These are phyloP conservation scores for Mycothermus thermophilus DNA, from an alignment of 495 filamentous ascomycete genomes.

Conservation along the genomic window DNA sequence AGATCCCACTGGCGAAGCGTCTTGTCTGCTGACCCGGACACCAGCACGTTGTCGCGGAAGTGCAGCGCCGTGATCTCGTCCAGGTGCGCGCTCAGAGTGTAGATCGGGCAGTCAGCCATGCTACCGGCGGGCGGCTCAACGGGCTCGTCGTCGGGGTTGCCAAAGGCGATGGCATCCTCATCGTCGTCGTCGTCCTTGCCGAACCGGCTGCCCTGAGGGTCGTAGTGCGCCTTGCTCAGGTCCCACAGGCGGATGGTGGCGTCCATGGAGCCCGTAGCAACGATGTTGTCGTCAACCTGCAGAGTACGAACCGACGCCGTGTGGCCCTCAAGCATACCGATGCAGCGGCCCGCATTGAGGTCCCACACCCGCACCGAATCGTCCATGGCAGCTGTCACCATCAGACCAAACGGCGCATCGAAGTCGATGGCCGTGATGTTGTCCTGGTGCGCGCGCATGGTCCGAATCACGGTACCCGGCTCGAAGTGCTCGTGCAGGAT, in stretches of 20 bases:
- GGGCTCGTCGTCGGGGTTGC: constrained; percentile 44
- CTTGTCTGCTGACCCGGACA: constrained; percentile 95
- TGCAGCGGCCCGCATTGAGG: constrained; percentile 79
- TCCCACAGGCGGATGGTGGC: constrained; percentile 94
- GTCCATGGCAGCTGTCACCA: constrained; percentile 90
- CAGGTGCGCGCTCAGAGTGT: constrained; percentile 77
- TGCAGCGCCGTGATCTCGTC: constrained; percentile 90
- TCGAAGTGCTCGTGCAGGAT: constrained; percentile 93
- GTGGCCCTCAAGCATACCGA: constrained; percentile 82
- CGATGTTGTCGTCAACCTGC: constrained; percentile 90
- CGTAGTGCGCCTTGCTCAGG: constrained; percentile 47
- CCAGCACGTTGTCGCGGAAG: constrained; percentile 73
- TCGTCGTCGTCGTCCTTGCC: constrained; percentile 52
- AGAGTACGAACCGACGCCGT: constrained; percentile 85
- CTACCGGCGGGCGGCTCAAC: constrained; percentile 52
- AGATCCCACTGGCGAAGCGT: constrained; percentile 96
- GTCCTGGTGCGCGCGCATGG: constrained; percentile 80
- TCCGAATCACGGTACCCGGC: constrained; percentile 75
- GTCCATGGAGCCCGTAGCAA: constrained; percentile 91
- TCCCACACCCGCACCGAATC: constrained; percentile 98
- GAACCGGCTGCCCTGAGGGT: constrained; percentile 47
- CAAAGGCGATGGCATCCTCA: constrained; percentile 46
- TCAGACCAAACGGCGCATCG: constrained; percentile 86
- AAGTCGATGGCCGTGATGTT: constrained; percentile 86
- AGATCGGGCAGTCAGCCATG: constrained; percentile 77